Percentiles rank a stretch among this genome's conserved stretches.
phyloP scores from a whole-genome alignment of 2,329 filamentous ascomycete genomes.

The Botryotinia narcissicola region DNA sequence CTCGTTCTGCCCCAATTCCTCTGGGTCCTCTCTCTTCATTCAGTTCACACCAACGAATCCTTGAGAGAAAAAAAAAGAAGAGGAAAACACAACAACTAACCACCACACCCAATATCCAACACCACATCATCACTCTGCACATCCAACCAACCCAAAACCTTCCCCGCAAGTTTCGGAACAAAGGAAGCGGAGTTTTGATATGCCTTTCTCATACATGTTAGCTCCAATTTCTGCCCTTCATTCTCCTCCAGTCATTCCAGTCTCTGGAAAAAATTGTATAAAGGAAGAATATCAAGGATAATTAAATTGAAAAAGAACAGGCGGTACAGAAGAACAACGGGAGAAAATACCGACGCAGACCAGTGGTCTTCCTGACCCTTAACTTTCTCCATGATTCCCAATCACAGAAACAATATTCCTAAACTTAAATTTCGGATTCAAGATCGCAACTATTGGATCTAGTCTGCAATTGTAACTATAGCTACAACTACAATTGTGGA shows the following conservation, averaged over 20 bases:
- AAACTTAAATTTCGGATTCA: not conserved
- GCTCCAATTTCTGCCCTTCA: not conserved
- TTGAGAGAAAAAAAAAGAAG: no score
- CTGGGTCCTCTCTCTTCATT: no score
- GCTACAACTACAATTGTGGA: not conserved
- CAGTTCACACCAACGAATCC: no score
- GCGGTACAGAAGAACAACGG: rapidly evolving
- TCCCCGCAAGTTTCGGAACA: constrained; percentile 60
- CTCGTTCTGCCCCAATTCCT: no score
- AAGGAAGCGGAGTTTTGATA: constrained; percentile 63
- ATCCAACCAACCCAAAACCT: constrained; percentile 57
- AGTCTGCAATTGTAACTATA: not conserved
- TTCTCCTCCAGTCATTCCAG: not conserved
- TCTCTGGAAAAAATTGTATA: not conserved
- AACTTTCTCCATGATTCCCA: not conserved
- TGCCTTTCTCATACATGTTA: constrained; percentile 35
- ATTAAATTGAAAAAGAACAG: not conserved
- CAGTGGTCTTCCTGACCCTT: constrained; percentile 40
- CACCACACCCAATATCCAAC: constrained; percentile 62
- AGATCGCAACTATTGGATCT: not conserved
- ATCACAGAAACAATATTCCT: not conserved
- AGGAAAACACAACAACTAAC: not conserved
- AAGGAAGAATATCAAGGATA: not conserved
- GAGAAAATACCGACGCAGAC: constrained; percentile 39
- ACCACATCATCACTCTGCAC: constrained; percentile 56